Conservation (phyloP, 768 basidiomycete genomes). For the Nevesoporus exiguus region DNA sequence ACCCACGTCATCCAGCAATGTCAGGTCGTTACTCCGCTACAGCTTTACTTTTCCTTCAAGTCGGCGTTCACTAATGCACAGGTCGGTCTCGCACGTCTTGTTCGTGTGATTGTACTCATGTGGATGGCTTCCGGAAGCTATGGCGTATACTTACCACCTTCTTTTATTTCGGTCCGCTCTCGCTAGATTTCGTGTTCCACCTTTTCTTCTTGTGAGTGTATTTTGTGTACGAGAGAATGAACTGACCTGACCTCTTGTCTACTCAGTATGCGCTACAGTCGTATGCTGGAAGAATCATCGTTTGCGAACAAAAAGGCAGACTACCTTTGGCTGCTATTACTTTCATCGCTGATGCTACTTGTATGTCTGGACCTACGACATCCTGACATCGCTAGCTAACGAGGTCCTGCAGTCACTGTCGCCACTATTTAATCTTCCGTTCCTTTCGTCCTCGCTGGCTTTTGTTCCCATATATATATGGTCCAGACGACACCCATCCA, state of each 20-base stretch:
- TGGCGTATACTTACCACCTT: conserved; percentile 92
- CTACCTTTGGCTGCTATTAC: conserved; percentile 90
- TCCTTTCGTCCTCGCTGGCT: conserved; percentile 88
- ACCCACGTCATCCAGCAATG: conserved; percentile 64
- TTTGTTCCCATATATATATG: conserved; percentile 97
- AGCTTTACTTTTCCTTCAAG: conserved; percentile 90
- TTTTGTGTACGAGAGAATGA: neutral
- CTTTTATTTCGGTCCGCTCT: conserved; percentile 93
- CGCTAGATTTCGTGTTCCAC: conserved; percentile 93
- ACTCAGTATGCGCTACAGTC: conserved; percentile 91
- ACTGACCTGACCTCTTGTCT: neutral
- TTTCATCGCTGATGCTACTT: conserved; percentile 82
- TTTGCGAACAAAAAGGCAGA: conserved; percentile 90
- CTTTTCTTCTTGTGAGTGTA: conserved; percentile 93
- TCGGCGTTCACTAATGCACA: conserved; percentile 79
- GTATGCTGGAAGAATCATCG: conserved; percentile 95
- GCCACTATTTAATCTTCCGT: conserved; percentile 86
- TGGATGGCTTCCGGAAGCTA: conserved; percentile 44
- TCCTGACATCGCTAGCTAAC: neutral
- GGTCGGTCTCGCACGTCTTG: conserved; percentile 30
- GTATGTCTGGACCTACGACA: conserved; percentile 40
- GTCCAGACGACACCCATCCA: conserved; percentile 91
- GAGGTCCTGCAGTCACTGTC: conserved; percentile 57
- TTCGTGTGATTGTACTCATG: conserved; percentile 6
- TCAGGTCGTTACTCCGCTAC: conserved; percentile 83